Conservation (phyloP, 2,329 filamentous ascomycete species). For the Orbilia quercus region DNA sequence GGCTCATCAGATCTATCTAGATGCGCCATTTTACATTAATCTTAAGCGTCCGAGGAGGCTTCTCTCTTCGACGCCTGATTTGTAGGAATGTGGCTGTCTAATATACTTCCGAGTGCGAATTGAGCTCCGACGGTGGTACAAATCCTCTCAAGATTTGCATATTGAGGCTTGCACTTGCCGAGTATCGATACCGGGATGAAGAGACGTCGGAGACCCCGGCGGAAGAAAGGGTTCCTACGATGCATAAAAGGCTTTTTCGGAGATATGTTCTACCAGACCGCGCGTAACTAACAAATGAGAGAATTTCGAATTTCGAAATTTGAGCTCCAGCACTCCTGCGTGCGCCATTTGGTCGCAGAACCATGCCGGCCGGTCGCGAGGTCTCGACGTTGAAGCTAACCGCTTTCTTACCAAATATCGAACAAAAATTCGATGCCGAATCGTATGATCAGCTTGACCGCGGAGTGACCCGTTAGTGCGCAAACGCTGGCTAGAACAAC, state of each 20-base stretch:
- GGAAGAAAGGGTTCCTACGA: neutral
- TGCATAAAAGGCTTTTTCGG: conserved; percentile 3
- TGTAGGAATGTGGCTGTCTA: conserved; percentile 25
- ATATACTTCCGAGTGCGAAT: too few relatives aligned
- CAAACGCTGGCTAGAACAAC: neutral
- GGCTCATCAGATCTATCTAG: conserved; percentile 5
- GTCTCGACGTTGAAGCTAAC: neutral
- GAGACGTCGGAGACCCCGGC: conserved; percentile 30
- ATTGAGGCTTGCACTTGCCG: conserved; percentile 5
- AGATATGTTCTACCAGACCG: conserved; percentile 22
- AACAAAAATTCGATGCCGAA: neutral
- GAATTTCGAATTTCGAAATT: too few relatives aligned
- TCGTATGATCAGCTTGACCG: conserved; percentile 11
- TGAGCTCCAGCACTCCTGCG: too few relatives aligned
- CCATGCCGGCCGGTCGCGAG: conserved; percentile 12
- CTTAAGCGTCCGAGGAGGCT: conserved; percentile 2
- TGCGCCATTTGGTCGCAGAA: too few relatives aligned
- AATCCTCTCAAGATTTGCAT: conserved; percentile 6
- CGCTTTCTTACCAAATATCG: neutral
- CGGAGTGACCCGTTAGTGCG: conserved; percentile 19
- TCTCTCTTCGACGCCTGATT: too few relatives aligned
- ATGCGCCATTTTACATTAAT: neutral
- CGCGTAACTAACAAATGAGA: conserved; percentile 8
- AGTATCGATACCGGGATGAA: neutral
- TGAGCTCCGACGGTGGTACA: conserved; percentile 5